phyloP scores from a whole-genome alignment of 2,329 filamentous ascomycete species.

The Colletotrichum theobromicola region DNA sequence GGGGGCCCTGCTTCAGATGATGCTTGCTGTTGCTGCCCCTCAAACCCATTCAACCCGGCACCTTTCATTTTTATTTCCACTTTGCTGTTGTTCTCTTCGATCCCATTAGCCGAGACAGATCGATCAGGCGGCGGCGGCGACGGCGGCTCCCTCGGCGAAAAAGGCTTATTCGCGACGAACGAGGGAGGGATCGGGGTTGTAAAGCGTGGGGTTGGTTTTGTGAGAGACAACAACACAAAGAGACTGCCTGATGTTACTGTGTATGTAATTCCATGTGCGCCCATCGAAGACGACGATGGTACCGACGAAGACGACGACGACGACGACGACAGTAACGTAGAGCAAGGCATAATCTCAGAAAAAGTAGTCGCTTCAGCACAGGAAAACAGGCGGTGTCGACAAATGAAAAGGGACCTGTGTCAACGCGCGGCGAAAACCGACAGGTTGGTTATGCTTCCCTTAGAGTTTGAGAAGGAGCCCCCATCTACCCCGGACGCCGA shows the following conservation, averaged over 20 bases:
- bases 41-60: not conserved
- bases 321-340: too few relatives aligned
- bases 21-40: too few relatives aligned
- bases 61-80: not conserved
- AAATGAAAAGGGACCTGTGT: not conserved
- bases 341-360: too few relatives aligned
- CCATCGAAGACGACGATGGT: too few relatives aligned
- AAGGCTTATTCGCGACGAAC: not conserved
- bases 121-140: not conserved
- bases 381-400: too few relatives aligned
- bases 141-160: not conserved
- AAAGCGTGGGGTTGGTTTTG: not conserved
- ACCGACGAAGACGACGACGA: too few relatives aligned
- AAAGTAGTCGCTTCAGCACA: too few relatives aligned
- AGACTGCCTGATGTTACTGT: too few relatives aligned
- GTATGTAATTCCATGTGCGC: too few relatives aligned
- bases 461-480: not conserved
- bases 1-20: not conserved
- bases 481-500: not conserved
- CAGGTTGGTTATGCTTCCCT: not conserved
- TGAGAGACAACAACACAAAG: too few relatives aligned
- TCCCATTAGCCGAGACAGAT: not conserved
- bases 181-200: not conserved
- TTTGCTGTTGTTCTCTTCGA: not conserved
- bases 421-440: not conserved